These are phyloP conservation scores for Puccinia hordei DNA, from an alignment of 1,284 basidiomycete genomes.

Conservation along the genomic window DNA sequence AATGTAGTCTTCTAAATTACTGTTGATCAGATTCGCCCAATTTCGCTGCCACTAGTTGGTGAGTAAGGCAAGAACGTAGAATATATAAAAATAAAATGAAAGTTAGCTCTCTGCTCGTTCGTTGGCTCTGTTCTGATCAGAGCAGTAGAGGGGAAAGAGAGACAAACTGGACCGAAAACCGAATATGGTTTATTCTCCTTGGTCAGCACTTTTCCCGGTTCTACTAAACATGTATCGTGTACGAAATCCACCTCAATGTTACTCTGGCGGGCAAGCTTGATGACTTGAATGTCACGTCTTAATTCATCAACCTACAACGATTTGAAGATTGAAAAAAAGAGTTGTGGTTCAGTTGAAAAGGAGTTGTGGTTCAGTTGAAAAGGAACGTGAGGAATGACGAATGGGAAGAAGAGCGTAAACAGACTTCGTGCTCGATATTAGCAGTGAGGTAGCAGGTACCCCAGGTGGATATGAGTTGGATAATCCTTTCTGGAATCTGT, in stretches of 20 bases:
- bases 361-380: too few species aligned
- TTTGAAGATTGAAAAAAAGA: background rate
- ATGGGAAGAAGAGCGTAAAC: background rate
- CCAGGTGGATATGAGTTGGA: slow-evolving; percentile 63
- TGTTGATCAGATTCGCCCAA: slow-evolving; percentile 44
- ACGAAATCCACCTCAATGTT: slow-evolving; percentile 68
- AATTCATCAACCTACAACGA: slow-evolving; percentile 68
- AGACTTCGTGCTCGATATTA: slow-evolving; percentile 86
- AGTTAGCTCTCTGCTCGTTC: background rate
- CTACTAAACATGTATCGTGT: slow-evolving; percentile 80
- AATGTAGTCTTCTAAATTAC: slow-evolving; percentile 24
- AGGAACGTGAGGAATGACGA: background rate
- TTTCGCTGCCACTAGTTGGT: slow-evolving; percentile 41
- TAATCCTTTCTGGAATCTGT: slow-evolving; percentile 62
- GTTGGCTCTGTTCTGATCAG: background rate
- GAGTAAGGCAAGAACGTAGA: background rate
- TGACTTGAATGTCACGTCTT: slow-evolving; percentile 72
- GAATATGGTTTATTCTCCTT: slow-evolving; percentile 61
- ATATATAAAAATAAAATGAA: too few species aligned
- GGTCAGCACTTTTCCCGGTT: slow-evolving; percentile 74
- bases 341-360: background rate
- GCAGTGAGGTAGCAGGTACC: slow-evolving; percentile 68
- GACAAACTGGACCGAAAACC: slow-evolving; percentile 57
- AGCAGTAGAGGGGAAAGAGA: slow-evolving; percentile 9
- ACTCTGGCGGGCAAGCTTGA: slow-evolving; percentile 65